These are phyloP conservation scores for Dionaea muscipula DNA, from an alignment of 179 eudicot genomes.

Conservation along the genomic window DNA sequence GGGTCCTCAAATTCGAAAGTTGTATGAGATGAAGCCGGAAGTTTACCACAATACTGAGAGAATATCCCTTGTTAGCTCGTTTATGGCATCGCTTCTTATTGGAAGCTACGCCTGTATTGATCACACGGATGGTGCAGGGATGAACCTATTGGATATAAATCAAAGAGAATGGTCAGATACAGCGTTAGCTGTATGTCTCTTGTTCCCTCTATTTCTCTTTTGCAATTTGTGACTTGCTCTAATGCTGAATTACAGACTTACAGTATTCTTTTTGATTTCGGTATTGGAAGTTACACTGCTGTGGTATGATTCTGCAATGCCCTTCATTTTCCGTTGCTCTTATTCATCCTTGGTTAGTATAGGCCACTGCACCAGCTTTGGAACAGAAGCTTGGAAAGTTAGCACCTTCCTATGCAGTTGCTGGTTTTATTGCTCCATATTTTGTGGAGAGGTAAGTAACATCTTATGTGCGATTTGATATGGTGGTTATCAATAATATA, in stretches of 20 bases:
- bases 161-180: slow-evolving; percentile 62
- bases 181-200: slow-evolving; percentile 54
- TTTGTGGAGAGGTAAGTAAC: slow-evolving; percentile 65
- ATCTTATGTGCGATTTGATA: too few relatives aligned
- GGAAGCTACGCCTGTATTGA: slow-evolving; percentile 83
- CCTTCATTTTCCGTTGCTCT: background rate
- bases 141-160: slow-evolving; percentile 88
- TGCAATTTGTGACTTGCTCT: too few relatives aligned
- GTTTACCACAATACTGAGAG: slow-evolving; percentile 67
- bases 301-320: background rate
- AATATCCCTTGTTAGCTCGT: slow-evolving; percentile 90
- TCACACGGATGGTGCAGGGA: slow-evolving; percentile 96
- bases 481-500: too few relatives aligned
- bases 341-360: slow-evolving; percentile 6
- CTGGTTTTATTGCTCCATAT: slow-evolving; percentile 64
- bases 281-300: too few relatives aligned
- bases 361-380: slow-evolving; percentile 56
- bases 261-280: too few relatives aligned
- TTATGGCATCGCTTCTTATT: slow-evolving; percentile 68
- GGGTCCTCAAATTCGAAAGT: slow-evolving; percentile 73
- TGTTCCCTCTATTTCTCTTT: background rate
- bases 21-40: slow-evolving; percentile 61
- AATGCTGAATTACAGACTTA: too few relatives aligned
- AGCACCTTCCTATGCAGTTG: slow-evolving; percentile 89
- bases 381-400: slow-evolving; percentile 36